Percentiles rank a stretch among this genome's conserved stretches.
Evolutionary conservation across 2,329 filamentous ascomycete species (phyloP).

Genomic region (Aureobasidium namibiae): DNA sequence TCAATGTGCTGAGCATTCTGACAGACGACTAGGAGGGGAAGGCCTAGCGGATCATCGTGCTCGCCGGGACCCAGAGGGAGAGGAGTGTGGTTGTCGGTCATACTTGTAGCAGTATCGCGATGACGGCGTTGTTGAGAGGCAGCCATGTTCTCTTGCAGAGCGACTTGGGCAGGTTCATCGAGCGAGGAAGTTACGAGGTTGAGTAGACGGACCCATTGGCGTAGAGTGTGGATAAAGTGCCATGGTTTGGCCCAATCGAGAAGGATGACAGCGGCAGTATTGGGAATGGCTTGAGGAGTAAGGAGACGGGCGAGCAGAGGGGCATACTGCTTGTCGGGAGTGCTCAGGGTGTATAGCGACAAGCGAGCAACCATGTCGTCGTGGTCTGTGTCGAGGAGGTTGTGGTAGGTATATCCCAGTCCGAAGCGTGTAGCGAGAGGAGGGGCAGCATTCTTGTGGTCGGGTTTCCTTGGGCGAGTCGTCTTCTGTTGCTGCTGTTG

Average conservation of each 20-base stretch:
- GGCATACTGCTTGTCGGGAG: conserved; percentile 72
- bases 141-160: conserved; percentile 79
- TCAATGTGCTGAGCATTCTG: conserved; percentile 94
- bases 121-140: conserved; percentile 66
- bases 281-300: conserved; percentile 72
- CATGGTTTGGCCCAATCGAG: conserved; percentile 94
- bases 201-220: conserved; percentile 82
- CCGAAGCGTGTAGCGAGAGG: conserved; percentile 89
- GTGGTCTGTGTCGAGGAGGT: conserved; percentile 87
- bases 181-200: conserved; percentile 67
- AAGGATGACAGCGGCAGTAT: conserved; percentile 70
- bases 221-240: conserved; percentile 80
- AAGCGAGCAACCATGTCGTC: conserved; percentile 89
- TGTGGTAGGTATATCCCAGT: conserved; percentile 88
- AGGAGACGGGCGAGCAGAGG: conserved; percentile 77
- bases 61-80: conserved; percentile 80
- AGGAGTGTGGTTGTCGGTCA: conserved; percentile 49
- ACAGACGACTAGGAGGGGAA: conserved; percentile 90
- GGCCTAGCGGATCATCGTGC: conserved; percentile 81
- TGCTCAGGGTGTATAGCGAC: conserved; percentile 81
- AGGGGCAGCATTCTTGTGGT: conserved; percentile 38
- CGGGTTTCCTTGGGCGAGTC: background rate
- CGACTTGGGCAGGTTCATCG: conserved; percentile 66
- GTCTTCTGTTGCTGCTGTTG: conserved; percentile 23
- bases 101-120: conserved; percentile 38